Evolutionary conservation across 1,139 yeast genomes (phyloP), one percentile per base, ranked within the genome.

Genomic region (Saccharomyces pastorianus): DNA sequence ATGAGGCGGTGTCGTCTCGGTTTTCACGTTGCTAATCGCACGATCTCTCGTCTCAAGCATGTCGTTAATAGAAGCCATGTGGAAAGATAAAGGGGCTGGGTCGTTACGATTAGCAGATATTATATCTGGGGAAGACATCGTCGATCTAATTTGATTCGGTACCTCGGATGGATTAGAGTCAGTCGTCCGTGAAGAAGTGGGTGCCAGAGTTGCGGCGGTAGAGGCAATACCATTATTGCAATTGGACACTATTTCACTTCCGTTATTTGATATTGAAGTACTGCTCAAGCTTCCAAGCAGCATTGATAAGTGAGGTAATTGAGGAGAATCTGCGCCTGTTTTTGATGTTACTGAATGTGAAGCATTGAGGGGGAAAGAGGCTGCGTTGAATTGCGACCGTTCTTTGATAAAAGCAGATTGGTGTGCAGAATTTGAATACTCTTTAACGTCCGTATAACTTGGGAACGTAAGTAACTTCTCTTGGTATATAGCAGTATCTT

Each of bases 1-100:
- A 38, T 38, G 25, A 20, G 44, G 13, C 7, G 26, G n/a, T 6
- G 44, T 38, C n/a, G 6, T 11, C 11, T 38, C 44, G 13, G 25
- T 17, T 38, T 38, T 61, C 57, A 1, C 61, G 56, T 32, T 54
- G 56, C 3, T 55, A 49, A 2, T 51, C 48, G 11, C 61, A 58
- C 0, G 61, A 48, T 6, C 60, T 59, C 14, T 64, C 17, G 32
- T 47, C 14, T 55, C 51, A 11, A 49, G 44, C 13, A 49, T 53
- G 13, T 48, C 51, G n/a, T 48, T 52, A 29, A 53, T 44, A 9
- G 59, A 56, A 11, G 53, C 48, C 53, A 52, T 50, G 17, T 52
- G 53, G 28, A 38, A 50, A 4, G 51, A 52, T 6, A 20, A 32
- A 32, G 46, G 50, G 28, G 41, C 42, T 17, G 49, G 32, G 23